A percentile compares a stretch with the other conserved stretches of the same genome.
Evolutionary conservation across 2,329 filamentous ascomycete genomes (phyloP).

Genomic region (Beauveria medogensis): DNA sequence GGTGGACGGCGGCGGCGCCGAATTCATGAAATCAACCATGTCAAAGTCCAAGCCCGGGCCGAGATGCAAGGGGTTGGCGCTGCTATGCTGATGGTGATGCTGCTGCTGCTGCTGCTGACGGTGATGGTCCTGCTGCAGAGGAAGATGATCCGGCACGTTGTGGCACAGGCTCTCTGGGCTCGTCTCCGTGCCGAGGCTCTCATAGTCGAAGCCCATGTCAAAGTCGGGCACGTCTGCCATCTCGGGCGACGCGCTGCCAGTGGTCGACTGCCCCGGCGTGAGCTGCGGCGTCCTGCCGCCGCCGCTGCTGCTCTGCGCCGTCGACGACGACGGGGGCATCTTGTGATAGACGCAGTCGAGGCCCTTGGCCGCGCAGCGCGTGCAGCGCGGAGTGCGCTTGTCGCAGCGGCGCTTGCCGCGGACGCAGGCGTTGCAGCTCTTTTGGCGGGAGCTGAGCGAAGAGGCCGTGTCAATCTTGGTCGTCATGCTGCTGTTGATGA

Average conservation of each 20-base stretch:
- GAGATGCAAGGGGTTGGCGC: background rate
- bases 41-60: slow-evolving; percentile 10
- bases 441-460: slow-evolving; percentile 37
- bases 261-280: slow-evolving; percentile 3
- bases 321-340: slow-evolving; percentile 19
- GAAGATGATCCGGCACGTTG: slow-evolving; percentile 13
- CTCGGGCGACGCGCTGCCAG: slow-evolving; percentile 11
- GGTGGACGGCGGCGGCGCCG: background rate
- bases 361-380: slow-evolving; percentile 34
- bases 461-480: slow-evolving; percentile 18
- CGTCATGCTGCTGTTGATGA: slow-evolving; percentile 13
- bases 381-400: slow-evolving; percentile 34
- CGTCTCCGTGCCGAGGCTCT: slow-evolving; percentile 23
- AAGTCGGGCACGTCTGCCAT: slow-evolving; percentile 23
- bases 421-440: slow-evolving; percentile 42
- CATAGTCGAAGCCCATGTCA: slow-evolving; percentile 30
- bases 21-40: slow-evolving; percentile 10
- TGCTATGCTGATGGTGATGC: background rate
- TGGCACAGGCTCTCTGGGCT: slow-evolving; percentile 19
- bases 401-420: slow-evolving; percentile 40
- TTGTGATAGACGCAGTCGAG: slow-evolving; percentile 35
- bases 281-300: background rate
- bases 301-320: background rate
- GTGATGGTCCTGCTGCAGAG: background rate
- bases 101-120: background rate